phyloP scores from a whole-genome alignment of 306 rosid species.

The Vigna radiata region DNA sequence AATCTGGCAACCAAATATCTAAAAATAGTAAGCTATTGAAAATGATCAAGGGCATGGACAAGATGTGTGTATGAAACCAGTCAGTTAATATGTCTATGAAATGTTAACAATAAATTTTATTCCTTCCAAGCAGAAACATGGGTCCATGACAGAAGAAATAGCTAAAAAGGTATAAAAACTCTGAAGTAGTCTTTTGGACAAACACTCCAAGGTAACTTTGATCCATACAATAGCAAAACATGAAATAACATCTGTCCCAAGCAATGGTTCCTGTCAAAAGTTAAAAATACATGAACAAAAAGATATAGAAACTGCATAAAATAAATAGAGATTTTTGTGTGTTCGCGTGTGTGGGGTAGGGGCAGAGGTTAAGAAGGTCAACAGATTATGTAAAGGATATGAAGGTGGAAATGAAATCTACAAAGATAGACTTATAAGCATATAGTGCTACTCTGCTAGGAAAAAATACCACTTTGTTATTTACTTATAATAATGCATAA shows the following conservation, averaged over 20 bases:
- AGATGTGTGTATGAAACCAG: not conserved
- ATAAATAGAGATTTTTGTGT: not conserved
- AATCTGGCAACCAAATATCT: not conserved
- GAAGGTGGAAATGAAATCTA: slow-evolving; percentile 6
- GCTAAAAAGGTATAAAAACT: slow-evolving; percentile 42
- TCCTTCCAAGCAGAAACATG: slow-evolving; percentile 46
- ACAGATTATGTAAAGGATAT: not conserved
- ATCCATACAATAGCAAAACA: slow-evolving; percentile 51
- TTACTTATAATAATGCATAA: not conserved
- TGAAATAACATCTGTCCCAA: slow-evolving; percentile 51
- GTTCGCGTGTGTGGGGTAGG: no score
- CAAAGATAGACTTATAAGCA: not conserved
- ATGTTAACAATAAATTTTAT: slow-evolving; percentile 55
- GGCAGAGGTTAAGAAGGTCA: not conserved
- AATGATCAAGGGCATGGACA: not conserved
- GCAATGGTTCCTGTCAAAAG: slow-evolving; percentile 57
- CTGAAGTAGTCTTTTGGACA: slow-evolving; percentile 50
- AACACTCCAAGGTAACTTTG: slow-evolving; percentile 51
- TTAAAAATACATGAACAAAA: slow-evolving; percentile 9
- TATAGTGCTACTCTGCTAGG: not conserved
- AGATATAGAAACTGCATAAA: slow-evolving; percentile 13
- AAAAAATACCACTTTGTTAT: not conserved
- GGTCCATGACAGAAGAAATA: slow-evolving; percentile 40
- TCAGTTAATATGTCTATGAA: slow-evolving; percentile 33
- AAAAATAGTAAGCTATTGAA: not conserved